Base-by-base conservation (phyloP, 352 stramenopile genomes). In the Phytophthora litchii region DNA sequence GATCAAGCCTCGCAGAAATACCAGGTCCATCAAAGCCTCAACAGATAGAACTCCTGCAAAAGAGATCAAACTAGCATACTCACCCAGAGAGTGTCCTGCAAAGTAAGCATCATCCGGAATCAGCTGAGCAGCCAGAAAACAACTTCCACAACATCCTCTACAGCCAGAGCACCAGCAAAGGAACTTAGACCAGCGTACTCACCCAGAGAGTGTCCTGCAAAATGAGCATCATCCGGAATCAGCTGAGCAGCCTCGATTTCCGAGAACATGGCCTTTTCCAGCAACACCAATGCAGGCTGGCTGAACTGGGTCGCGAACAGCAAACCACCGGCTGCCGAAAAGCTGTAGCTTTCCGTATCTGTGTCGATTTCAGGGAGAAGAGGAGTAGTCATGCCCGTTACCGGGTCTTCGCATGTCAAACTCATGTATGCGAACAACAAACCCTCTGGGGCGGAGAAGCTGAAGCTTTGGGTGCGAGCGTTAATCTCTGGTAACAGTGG, bases 241-340 rank as follows among this genome's bases (percentile, higher is more conserved):
- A 96, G 44, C 43, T 91, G 74, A 1, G 73, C 74, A 1, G 65
- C 69, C 53, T 91, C 69, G 44, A 93, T 89, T 56, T 96, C 88
- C 35, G 83, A 86, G 62, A 94, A 95, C 42, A 79, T 88, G 0
- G 88, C 88, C 65, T 94, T 94, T 55, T 96, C 84, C 14, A 93
- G 67, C 38, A 96, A 46, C 4, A 96, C 87, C 7, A 96, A 63
- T 4, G 85, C 85, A 12, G 84, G 85, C 56, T 96, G 87, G 17
- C 71, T 92, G 60, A 96, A 96, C 67, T 96, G 86, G 2, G 88
- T 96, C 11, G 86, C 81, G 41, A 96, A 95, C 16, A 96, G 66
- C 59, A 95, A 60, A 77, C 14, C 88, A 84, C 88, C 79, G 0
- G 84, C 76, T 0, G 76, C 69, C 0, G 77, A 92, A 54, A 96